These are phyloP conservation scores for Boletus semigastroideus DNA, from an alignment of 1,284 basidiomycete genomes.

Conservation along the genomic window DNA sequence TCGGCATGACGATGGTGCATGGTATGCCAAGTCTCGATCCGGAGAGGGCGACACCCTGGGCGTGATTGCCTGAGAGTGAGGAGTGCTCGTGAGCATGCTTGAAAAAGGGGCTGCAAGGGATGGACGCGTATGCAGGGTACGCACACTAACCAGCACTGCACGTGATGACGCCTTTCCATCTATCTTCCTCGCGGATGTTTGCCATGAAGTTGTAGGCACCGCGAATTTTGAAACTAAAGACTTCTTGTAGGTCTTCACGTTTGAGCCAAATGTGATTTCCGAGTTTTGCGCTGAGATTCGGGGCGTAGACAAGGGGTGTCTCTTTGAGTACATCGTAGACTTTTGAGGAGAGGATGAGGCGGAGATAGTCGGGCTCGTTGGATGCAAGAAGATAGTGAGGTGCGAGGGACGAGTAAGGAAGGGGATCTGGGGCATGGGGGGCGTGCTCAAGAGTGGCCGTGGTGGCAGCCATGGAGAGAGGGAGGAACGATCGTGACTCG, in stretches of 20 bases:
- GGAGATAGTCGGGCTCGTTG: conserved; percentile 89
- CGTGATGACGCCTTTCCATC: conserved; percentile 97
- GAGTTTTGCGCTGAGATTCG: conserved; percentile 82
- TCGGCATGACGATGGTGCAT: conserved; percentile 98
- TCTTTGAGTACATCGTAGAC: conserved; percentile 94
- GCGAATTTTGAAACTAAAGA: conserved; percentile 98
- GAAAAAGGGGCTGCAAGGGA: conserved; percentile 5
- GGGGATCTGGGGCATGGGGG: conserved; percentile 62
- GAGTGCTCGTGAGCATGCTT: conserved; percentile 1
- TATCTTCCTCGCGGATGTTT: conserved; percentile 80
- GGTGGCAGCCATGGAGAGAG: conserved; percentile 41
- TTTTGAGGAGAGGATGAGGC: conserved; percentile 90
- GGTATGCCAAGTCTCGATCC: conserved; percentile 86
- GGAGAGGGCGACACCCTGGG: conserved; percentile 96
- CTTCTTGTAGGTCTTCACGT: conserved; percentile 92
- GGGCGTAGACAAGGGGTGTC: conserved; percentile 87
- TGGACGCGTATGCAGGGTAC: conserved; percentile 34
- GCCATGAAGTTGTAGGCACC: conserved; percentile 99
- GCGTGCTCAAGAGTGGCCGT: conserved; percentile 65
- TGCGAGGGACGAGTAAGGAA: conserved; percentile 66
- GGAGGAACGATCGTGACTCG: conserved; percentile 7
- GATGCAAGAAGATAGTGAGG: conserved; percentile 65
- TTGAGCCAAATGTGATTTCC: conserved; percentile 97
- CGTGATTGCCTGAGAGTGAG: conserved; percentile 83
- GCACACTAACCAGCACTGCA: conserved; percentile 93